These are phyloP conservation scores for Xerocomellus amylosporus DNA, from an alignment of 768 basidiomycete species.

Conservation along the genomic window DNA sequence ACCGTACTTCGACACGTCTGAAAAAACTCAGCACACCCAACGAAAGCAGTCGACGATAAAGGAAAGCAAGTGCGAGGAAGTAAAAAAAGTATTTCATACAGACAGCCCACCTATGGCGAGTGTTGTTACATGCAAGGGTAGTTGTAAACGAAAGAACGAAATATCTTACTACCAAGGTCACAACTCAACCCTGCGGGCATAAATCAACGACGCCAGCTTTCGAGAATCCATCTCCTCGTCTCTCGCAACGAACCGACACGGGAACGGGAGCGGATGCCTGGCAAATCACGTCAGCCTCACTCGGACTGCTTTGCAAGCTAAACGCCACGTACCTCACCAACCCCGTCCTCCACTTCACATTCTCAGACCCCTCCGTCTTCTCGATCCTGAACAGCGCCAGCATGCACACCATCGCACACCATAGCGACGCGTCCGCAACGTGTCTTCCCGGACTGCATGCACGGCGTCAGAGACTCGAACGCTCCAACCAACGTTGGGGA, in stretches of 20 bases:
- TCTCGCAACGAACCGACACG: slow-evolving; percentile 5
- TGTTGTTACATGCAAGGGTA: too few relatives aligned
- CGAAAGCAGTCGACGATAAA: too few relatives aligned
- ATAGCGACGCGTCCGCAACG: slow-evolving; percentile 21
- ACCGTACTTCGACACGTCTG: too few relatives aligned
- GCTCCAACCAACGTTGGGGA: neutral
- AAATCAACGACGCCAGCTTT: slow-evolving; percentile 10
- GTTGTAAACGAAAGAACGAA: too few relatives aligned
- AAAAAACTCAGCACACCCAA: too few relatives aligned
- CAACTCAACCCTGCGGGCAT: too few relatives aligned
- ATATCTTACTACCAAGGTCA: too few relatives aligned
- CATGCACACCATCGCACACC: slow-evolving; percentile 22
- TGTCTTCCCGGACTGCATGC: slow-evolving; percentile 18
- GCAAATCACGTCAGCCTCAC: neutral
- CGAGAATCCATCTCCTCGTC: slow-evolving; percentile 13
- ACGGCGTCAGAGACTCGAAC: neutral
- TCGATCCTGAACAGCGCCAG: slow-evolving; percentile 11
- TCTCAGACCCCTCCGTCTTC: slow-evolving; percentile 11
- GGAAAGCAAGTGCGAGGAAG: too few relatives aligned
- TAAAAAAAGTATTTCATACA: too few relatives aligned
- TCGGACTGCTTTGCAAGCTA: too few relatives aligned
- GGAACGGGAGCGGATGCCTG: slow-evolving; percentile 7
- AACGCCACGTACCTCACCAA: slow-evolving; percentile 3
- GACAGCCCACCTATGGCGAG: too few relatives aligned
- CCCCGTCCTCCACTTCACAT: slow-evolving; percentile 20